Base-by-base conservation (phyloP, 139 green algal genomes). In the Chlorella sp. region DNA sequence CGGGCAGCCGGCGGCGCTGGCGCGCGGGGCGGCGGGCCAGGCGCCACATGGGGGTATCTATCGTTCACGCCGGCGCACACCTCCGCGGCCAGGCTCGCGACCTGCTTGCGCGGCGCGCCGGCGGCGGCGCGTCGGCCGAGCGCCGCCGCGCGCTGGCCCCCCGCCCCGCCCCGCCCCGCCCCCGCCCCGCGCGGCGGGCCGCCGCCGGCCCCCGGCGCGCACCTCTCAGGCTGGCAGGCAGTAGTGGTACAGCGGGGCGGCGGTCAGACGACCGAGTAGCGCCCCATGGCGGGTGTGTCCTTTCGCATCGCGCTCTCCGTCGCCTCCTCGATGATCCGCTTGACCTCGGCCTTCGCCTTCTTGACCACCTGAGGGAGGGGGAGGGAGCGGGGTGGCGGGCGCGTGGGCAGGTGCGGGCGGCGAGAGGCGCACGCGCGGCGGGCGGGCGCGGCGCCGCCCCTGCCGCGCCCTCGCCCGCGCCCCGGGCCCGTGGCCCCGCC, bases 291-390 rank as follows among this genome's bases (percentile, higher is more conserved):
- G 1, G 88, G 82, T 25, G 50, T 55, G 74, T 97, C 93, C 25
- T 88, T 82, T 33, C 89, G 81, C 88, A 96, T 93, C 27, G 89
- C 89, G 81, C 93, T 95, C 81, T 97, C 93, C 8, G 91, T 95
- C 31, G 62, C 76, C 72, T 95, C 91, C 70, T 95, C 90, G 38
- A 97, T 68, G 58, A 95, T 90, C 56, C 84, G 75, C 83, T 93
- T 94, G 55, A 95, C 81, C 75, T 96, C 87, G 33, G 84, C 77
- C 85, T 97, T 98, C 60, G 88, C 92, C 12, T 77, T 72, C 73
- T 86, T 89, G 29, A 98, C 92, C 7, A 80, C 59, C 4, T 73
- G 74, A 59, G 25, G 70, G 11, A 40, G 19, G 21, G 64, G 64
- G 15, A n/a, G 31, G 67, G 29, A 23, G 45, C 3, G 38, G 38